Evolutionary conservation across 164 flowering plant genomes (phyloP), one percentile per base, ranked within the genome.

Genomic region (Santalum album): DNA sequence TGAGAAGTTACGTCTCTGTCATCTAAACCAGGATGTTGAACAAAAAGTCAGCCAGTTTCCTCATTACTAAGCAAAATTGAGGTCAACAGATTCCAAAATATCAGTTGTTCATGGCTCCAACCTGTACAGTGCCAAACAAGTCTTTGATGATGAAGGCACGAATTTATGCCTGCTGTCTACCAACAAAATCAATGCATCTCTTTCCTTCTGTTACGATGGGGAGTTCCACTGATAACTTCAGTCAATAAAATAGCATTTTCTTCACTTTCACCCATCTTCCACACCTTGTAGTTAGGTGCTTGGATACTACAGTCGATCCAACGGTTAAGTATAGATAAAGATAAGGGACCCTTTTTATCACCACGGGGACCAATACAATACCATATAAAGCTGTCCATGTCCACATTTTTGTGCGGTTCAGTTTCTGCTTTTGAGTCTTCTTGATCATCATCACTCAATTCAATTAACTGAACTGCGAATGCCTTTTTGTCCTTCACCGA

Each of bases 361-460:
- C 73, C 75, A 18, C 0, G 22, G 1, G 75, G 77, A 51, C 71
- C 74, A 6, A 44, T 15, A 20, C 67, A 72, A 24, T 71, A 60
- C 75, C 73, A 74, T 17, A 59, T 52, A 12, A n/a, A 10, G 1
- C 44, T 57, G 27, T 58, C 58, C 16, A 53, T 53, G 35, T 58
- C 52, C 4, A 44, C 54, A 5, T 6, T 27, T 29, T 12, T 32
- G 22, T 29, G 49, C 27, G 34, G 35, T 50, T 39, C 53, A 34
- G 15, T 16, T 18, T n/a, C 36, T 26, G 26, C 58, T 12, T 20
- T 24, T 20, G 53, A 20, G 17, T 16, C 53, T 12, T 64, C 62
- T 0, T 51, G 60, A 0, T 76, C 76, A 36, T 67, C 76, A 53
- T 72, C 72, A 22, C 71, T 72, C 25, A 75, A 29, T 11, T 69